These are phyloP conservation scores for Mycena chlorophos DNA, from an alignment of 768 basidiomycete genomes.

Conservation along the genomic window DNA sequence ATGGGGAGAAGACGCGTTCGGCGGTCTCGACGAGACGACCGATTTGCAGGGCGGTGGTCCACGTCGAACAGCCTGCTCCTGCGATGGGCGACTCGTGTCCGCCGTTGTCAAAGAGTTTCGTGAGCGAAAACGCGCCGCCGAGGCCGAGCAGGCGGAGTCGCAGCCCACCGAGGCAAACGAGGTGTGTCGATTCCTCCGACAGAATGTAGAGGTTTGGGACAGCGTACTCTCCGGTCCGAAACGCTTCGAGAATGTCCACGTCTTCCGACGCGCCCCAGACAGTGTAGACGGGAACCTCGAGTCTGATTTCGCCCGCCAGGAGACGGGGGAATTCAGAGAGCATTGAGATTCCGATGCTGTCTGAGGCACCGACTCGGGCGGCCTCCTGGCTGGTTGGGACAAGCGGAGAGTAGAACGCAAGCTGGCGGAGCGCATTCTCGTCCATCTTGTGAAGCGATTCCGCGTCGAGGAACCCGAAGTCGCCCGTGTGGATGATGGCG, in stretches of 20 bases:
- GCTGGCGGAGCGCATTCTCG: background rate
- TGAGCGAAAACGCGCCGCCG: constrained; percentile 90
- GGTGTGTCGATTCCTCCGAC: constrained; percentile 91
- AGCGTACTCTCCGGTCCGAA: constrained; percentile 77
- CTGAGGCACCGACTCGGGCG: too few relatives aligned
- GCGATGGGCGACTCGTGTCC: constrained; percentile 96
- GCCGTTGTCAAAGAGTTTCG: constrained; percentile 94
- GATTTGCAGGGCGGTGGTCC: constrained; percentile 96
- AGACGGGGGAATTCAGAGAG: constrained; percentile 94
- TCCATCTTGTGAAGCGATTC: background rate
- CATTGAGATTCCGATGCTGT: constrained; percentile 70
- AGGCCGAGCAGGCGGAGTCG: constrained; percentile 93
- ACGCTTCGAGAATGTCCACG: constrained; percentile 88
- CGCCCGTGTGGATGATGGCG: background rate
- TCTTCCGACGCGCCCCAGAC: constrained; percentile 99
- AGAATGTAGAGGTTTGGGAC: constrained; percentile 90
- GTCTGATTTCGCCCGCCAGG: constrained; percentile 85
- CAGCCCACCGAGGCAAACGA: constrained; percentile 88
- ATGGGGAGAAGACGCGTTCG: constrained; percentile 86
- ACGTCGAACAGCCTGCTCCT: constrained; percentile 97
- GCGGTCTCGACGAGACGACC: constrained; percentile 98
- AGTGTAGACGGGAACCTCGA: constrained; percentile 91
- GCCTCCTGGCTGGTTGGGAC: too few relatives aligned
- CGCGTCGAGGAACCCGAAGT: background rate
- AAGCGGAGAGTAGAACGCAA: background rate